These are phyloP conservation scores for Orbilia quercus DNA, from an alignment of 2,329 filamentous ascomycete species.

Conservation along the genomic window DNA sequence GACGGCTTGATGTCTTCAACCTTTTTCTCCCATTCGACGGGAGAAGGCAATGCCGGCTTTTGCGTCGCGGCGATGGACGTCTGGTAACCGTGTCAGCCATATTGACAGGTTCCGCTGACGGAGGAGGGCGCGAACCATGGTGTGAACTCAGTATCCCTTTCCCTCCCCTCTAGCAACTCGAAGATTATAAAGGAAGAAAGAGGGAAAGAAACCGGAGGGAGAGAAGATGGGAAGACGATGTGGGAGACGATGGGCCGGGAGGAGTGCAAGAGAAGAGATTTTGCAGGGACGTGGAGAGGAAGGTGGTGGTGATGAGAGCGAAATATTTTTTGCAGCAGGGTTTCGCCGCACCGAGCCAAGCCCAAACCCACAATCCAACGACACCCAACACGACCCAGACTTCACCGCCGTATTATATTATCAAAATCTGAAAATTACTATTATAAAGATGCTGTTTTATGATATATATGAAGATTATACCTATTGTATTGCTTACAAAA, in stretches of 20 bases:
- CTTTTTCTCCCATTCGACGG: constrained; percentile 76
- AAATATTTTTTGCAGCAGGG: constrained; percentile 43
- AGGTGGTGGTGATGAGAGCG: constrained; percentile 38
- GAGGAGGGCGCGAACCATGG: constrained; percentile 56
- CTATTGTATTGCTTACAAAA: too few relatives aligned
- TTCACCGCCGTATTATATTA: too few relatives aligned
- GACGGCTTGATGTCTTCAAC: constrained; percentile 85
- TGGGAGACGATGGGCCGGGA: constrained; percentile 55
- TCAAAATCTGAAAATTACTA: too few relatives aligned
- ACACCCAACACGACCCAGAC: constrained; percentile 14
- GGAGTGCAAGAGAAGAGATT: constrained; percentile 57
- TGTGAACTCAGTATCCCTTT: constrained; percentile 33
- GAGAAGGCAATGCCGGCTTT: constrained; percentile 37
- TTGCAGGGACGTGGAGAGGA: constrained; percentile 59
- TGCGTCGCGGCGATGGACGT: constrained; percentile 57
- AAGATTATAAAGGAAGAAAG: constrained; percentile 29
- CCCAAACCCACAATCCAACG: constrained; percentile 20
- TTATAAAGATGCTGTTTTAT: too few relatives aligned
- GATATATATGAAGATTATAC: too few relatives aligned
- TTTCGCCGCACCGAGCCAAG: constrained; percentile 37
- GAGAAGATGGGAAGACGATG: constrained; percentile 60
- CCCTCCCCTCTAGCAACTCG: constrained; percentile 18
- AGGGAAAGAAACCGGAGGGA: constrained; percentile 6
- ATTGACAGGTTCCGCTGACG: constrained; percentile 55
- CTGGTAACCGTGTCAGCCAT: constrained; percentile 58